Evolutionary conservation across 495 filamentous ascomycete species (phyloP).

Genomic region (Aspergillus egyptiacus): DNA sequence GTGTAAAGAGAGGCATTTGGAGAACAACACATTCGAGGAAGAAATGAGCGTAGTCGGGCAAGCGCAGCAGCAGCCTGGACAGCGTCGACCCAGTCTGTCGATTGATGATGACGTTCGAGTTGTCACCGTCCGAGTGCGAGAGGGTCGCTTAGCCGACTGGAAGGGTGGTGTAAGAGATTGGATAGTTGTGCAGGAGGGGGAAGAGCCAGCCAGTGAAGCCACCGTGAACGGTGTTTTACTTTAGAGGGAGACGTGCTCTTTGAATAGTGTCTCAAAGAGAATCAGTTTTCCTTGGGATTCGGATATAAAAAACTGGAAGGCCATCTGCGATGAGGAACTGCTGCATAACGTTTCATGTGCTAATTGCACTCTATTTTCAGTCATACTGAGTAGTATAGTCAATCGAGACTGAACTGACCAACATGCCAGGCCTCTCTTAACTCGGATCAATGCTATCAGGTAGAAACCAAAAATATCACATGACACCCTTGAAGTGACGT

Average conservation of each 20-base stretch:
- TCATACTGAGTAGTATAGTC: too few relatives aligned
- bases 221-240: slow-evolving; percentile 36
- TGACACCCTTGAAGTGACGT: slow-evolving; percentile 10
- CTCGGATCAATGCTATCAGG: too few relatives aligned
- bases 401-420: too few relatives aligned
- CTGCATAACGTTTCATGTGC: too few relatives aligned
- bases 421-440: too few relatives aligned
- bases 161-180: slow-evolving; percentile 73
- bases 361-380: too few relatives aligned
- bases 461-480: too few relatives aligned
- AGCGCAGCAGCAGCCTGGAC: slow-evolving; percentile 25
- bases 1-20: slow-evolving; percentile 74
- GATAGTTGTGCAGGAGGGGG: slow-evolving; percentile 44
- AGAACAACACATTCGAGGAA: slow-evolving; percentile 80
- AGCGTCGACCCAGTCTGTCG: slow-evolving; percentile 44
- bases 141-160: slow-evolving; percentile 76
- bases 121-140: slow-evolving; percentile 65
- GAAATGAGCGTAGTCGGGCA: slow-evolving; percentile 44
- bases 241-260: neutral
- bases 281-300: neutral
- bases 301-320: neutral
- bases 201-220: slow-evolving; percentile 16
- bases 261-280: neutral
- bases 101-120: slow-evolving; percentile 68
- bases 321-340: neutral